These are phyloP conservation scores for Eucalyptus marginata DNA, from an alignment of 345 rosid species.

Conservation along the genomic window DNA sequence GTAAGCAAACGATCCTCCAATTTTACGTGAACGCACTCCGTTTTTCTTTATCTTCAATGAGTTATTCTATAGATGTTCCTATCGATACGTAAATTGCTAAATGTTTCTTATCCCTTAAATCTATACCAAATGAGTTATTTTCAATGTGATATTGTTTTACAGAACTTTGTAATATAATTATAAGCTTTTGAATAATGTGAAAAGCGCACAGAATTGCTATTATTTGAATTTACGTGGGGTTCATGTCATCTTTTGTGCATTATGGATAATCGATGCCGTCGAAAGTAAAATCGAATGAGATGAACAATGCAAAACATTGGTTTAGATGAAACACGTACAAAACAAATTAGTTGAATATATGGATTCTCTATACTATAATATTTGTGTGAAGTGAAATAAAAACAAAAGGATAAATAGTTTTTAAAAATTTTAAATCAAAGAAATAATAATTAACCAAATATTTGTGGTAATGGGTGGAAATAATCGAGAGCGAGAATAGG, in stretches of 20 bases:
- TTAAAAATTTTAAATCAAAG: background rate
- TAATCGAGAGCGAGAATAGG: background rate
- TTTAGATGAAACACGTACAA: background rate
- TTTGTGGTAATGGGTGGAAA: background rate
- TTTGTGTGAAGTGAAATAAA: background rate
- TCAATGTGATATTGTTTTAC: too few relatives aligned
- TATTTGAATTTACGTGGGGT: background rate
- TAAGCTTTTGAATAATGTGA: background rate
- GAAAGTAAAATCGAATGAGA: background rate
- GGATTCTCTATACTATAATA: background rate
- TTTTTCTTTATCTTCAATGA: too few relatives aligned
- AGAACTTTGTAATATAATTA: background rate
- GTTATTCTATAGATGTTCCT: too few relatives aligned
- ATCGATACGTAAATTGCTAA: too few relatives aligned
- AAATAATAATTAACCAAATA: background rate
- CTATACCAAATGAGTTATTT: too few relatives aligned
- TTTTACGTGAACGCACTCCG: too few relatives aligned
- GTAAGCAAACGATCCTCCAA: too few relatives aligned
- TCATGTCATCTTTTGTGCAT: background rate
- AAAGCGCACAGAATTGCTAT: background rate
- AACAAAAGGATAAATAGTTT: too few relatives aligned
- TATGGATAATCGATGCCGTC: accelerated
- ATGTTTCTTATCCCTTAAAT: too few relatives aligned
- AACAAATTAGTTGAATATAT: too few relatives aligned
- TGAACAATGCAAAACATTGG: background rate